phyloP scores from a whole-genome alignment of 768 basidiomycete genomes.

The Cystofilobasidium bisporidii region DNA sequence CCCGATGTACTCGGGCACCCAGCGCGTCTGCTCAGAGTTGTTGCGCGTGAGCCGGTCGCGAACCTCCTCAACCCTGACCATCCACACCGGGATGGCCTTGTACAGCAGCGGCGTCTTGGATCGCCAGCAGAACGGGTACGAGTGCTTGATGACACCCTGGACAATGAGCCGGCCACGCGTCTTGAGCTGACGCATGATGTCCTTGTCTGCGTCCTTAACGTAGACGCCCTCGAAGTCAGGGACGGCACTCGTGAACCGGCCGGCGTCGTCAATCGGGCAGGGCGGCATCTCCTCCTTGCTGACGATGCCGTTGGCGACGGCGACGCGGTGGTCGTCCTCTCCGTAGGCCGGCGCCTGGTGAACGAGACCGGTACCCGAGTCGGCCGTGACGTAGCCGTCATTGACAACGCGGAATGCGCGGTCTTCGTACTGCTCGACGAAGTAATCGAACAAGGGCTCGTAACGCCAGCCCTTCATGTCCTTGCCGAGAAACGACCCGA shows the following conservation, averaged over 20 bases:
- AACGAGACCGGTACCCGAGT: conserved; percentile 93
- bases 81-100: conserved; percentile 93
- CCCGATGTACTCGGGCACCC: conserved; percentile 86
- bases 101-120: conserved; percentile 93
- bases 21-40: conserved; percentile 71
- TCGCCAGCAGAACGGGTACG: conserved; percentile 98
- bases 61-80: conserved; percentile 75
- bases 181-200: conserved; percentile 83
- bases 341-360: conserved; percentile 98
- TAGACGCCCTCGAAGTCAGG: conserved; percentile 77
- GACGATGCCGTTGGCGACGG: conserved; percentile 73
- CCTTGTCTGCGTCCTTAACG: conserved; percentile 93
- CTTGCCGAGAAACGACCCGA: conserved; percentile 73
- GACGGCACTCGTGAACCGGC: conserved; percentile 78
- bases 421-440: conserved; percentile 88
- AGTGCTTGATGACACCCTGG: conserved; percentile 75
- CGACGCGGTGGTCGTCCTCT: conserved; percentile 95
- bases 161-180: conserved; percentile 76
- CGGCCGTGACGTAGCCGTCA: conserved; percentile 86
- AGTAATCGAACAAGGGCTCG: conserved; percentile 89
- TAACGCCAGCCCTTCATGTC: conserved; percentile 97
- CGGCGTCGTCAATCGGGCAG: conserved; percentile 84
- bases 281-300: conserved; percentile 84
- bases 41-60: conserved; percentile 79
- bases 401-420: conserved; percentile 78